Percentiles rank a stretch among this genome's conserved stretches.
These are phyloP conservation scores for Carex scoparia DNA, from an alignment of 176 grass and related monocot species.

Conservation along the genomic window DNA sequence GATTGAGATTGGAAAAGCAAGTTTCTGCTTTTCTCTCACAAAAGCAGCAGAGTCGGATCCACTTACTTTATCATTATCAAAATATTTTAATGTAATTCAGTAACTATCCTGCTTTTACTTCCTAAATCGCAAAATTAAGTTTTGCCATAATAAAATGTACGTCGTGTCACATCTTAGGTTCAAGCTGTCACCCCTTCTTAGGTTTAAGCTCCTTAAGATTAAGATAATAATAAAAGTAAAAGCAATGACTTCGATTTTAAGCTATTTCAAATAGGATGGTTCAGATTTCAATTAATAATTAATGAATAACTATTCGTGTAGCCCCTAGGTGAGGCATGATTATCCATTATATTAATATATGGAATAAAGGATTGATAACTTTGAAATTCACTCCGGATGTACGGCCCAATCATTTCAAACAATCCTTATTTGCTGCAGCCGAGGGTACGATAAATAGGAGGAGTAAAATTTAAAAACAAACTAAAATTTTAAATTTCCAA, in stretches of 20 bases:
- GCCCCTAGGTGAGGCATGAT: background rate
- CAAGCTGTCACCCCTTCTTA: background rate
- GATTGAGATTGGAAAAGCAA: no score
- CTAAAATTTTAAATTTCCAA: background rate
- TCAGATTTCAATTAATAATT: background rate
- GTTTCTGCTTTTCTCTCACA: no score
- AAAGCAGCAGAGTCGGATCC: no score
- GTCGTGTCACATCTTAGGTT: background rate
- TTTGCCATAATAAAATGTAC: background rate
- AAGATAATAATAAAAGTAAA: background rate
- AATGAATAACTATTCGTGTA: background rate
- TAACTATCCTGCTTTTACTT: no score
- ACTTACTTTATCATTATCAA: no score
- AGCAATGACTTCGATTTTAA: background rate
- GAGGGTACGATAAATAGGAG: background rate
- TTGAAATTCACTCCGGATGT: background rate
- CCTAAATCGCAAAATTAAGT: background rate
- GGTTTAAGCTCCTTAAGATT: no score
- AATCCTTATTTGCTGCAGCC: background rate
- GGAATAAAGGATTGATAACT: background rate
- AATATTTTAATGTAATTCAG: no score
- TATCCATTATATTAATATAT: background rate
- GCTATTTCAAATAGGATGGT: background rate
- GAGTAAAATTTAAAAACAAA: background rate
- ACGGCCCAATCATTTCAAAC: background rate